phyloP scores from a whole-genome alignment of 352 stramenopile genomes.

The Phytopythium oedochilum region DNA sequence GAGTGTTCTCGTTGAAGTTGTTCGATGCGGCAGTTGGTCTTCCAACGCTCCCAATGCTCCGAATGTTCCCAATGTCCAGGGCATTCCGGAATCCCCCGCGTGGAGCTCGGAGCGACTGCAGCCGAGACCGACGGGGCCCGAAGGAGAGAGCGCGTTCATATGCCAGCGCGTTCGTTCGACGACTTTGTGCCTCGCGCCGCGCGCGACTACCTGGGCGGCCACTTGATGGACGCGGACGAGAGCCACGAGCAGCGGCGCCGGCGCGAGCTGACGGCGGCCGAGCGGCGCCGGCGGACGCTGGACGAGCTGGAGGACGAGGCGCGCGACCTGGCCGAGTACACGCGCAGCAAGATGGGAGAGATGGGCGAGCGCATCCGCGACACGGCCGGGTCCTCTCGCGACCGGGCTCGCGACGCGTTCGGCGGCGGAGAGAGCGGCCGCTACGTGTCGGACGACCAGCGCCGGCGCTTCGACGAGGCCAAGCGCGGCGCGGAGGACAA shows the following conservation, averaged over 20 bases:
- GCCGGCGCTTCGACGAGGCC: slow-evolving; percentile 5
- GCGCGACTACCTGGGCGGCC: slow-evolving; percentile 1
- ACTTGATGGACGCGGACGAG: neutral
- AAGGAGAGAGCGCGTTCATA: too few species aligned
- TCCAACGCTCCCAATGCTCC: too few species aligned
- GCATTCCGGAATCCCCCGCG: neutral
- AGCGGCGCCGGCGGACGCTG: slow-evolving; percentile 20
- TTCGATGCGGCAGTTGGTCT: neutral
- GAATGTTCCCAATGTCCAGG: too few species aligned
- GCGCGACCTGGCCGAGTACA: slow-evolving; percentile 35
- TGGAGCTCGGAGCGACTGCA: too few species aligned
- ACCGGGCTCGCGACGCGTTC: slow-evolving; percentile 1
- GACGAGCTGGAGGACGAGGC: slow-evolving; percentile 39
- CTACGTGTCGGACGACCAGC: neutral
- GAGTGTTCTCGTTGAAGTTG: too few species aligned
- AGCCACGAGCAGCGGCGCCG: neutral
- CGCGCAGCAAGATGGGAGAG: slow-evolving; percentile 39
- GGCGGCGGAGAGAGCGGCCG: neutral
- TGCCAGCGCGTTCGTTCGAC: slow-evolving; percentile 12
- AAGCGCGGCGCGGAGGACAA: slow-evolving; percentile 20
- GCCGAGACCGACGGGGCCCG: too few species aligned
- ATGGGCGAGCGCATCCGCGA: slow-evolving; percentile 36
- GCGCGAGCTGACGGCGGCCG: neutral
- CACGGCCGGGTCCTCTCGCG: slow-evolving; percentile 5
- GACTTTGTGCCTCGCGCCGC: slow-evolving; percentile 7